Conservation (phyloP, 176 grass and related monocot genomes). For the Bothriochloa decipiens region DNA sequence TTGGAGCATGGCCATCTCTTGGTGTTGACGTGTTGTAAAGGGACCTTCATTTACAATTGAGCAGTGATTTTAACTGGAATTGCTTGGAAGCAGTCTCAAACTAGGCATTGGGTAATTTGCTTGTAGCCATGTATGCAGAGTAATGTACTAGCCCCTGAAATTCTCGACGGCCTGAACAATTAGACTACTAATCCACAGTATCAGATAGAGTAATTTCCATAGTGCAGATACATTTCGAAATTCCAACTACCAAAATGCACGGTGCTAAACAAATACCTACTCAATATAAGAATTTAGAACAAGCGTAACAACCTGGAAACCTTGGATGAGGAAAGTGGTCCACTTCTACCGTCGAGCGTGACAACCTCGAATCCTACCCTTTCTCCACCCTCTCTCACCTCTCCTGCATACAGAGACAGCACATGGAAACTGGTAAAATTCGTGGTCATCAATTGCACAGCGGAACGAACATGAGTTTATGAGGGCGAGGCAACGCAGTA, state of each 20-base stretch:
- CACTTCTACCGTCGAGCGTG: constrained; percentile 66
- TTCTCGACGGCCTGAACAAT: neutral
- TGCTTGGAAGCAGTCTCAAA: neutral
- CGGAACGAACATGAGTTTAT: neutral
- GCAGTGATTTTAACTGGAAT: neutral
- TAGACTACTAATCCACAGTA: neutral
- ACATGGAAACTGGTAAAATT: constrained; percentile 32
- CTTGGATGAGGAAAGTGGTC: constrained; percentile 70
- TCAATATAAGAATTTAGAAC: neutral
- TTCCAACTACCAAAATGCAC: neutral
- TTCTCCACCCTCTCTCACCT: constrained; percentile 71
- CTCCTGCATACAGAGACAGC: constrained; percentile 47
- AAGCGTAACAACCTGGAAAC: constrained; percentile 54
- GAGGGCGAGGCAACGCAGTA: constrained; percentile 32
- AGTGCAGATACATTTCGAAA: neutral
- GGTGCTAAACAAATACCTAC: neutral
- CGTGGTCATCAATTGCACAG: neutral
- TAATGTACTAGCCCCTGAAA: neutral
- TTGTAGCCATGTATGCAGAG: neutral
- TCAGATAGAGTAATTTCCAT: neutral
- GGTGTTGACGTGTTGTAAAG: neutral
- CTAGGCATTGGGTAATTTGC: neutral
- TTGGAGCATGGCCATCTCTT: neutral
- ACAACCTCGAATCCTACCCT: constrained; percentile 88
- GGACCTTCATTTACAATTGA: neutral